phyloP scores from a whole-genome alignment of 305 asterid species.

The Fraxinus ornus region DNA sequence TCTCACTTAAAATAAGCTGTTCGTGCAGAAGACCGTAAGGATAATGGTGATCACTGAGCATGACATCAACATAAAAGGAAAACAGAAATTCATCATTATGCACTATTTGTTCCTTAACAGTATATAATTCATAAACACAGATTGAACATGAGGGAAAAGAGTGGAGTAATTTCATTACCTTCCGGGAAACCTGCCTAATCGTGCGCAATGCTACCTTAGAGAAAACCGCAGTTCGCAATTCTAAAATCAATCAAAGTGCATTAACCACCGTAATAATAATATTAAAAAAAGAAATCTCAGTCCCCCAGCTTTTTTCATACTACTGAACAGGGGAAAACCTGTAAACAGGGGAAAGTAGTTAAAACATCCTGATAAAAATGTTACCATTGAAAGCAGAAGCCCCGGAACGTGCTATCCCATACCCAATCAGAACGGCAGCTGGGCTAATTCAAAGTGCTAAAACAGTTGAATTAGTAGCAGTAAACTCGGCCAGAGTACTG shows the following conservation, averaged over 20 bases:
- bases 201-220: conserved; percentile 95
- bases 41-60: neutral
- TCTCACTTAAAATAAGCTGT: neutral
- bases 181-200: conserved; percentile 85
- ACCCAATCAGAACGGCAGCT: conserved; percentile 84
- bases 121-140: neutral
- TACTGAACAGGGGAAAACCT: neutral
- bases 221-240: conserved; percentile 91
- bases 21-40: neutral
- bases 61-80: neutral
- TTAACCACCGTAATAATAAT: conserved; percentile 8
- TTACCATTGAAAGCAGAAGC: conserved; percentile 95
- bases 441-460: conserved; percentile 81
- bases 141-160: conserved; percentile 8
- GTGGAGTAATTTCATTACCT: conserved; percentile 40
- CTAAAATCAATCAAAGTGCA: conserved; percentile 38
- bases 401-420: conserved; percentile 90
- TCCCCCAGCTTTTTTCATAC: conserved; percentile 4
- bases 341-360: conserved; percentile 12
- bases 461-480: conserved; percentile 71
- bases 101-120: neutral
- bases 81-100: neutral
- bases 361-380: neutral
- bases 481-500: conserved; percentile 71
- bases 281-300: neutral